Conservation (phyloP, 257 asterid genomes). For the Coffea canephora region DNA sequence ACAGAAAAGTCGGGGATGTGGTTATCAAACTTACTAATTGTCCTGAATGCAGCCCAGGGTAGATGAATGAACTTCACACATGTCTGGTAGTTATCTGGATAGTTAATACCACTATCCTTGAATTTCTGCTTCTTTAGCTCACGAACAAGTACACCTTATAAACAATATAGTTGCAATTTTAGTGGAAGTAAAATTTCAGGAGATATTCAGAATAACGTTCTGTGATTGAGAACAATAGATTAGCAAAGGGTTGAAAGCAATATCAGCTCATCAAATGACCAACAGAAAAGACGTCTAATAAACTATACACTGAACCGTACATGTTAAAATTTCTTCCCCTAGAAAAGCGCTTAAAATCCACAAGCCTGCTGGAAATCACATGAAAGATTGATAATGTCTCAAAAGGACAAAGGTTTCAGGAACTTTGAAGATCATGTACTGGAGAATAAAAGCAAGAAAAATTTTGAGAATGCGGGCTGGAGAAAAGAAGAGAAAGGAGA, state of each 20-base stretch:
- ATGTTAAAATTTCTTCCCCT: neutral
- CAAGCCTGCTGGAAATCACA: neutral
- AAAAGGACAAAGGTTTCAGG: neutral
- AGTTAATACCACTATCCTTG: neutral
- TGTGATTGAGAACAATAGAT: neutral
- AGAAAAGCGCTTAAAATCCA: neutral
- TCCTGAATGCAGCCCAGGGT: slow-evolving; percentile 13
- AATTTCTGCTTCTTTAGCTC: neutral
- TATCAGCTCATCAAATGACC: neutral
- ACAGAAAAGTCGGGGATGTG: neutral
- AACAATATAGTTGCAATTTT: neutral
- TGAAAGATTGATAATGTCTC: neutral
- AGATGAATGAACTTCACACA: slow-evolving; percentile 28
- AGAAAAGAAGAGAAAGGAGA: neutral
- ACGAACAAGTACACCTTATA: slow-evolving; percentile 9
- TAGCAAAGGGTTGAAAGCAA: neutral
- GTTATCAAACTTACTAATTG: slow-evolving; percentile 11
- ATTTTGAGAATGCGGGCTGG: neutral
- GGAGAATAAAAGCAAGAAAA: neutral
- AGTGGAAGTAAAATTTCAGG: neutral
- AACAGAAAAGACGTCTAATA: neutral
- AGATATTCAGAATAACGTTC: neutral
- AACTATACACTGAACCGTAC: neutral
- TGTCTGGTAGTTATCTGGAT: slow-evolving; percentile 42
- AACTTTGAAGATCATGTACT: neutral